Conservation (phyloP, 31 red algal species). For the Asparagopsis taxiformis region DNA sequence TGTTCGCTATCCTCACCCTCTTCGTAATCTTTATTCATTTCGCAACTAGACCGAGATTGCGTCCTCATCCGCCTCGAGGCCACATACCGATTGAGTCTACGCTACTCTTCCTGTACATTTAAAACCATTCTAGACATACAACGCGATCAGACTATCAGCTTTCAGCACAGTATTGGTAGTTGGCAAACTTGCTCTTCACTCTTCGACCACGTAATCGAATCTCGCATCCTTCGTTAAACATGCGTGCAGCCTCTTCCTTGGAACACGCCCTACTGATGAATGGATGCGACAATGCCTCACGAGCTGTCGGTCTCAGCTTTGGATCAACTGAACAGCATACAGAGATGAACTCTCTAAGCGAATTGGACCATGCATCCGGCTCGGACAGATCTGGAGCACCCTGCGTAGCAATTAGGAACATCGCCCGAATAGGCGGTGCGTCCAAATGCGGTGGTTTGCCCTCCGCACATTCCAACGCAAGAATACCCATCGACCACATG, state of each 20-base stretch:
- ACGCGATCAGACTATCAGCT: not conserved
- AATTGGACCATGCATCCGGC: slow-evolving; percentile 40
- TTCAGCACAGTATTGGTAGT: not conserved
- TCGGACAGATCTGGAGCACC: slow-evolving; percentile 57
- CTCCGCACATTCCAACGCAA: slow-evolving; percentile 74
- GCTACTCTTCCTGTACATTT: not conserved
- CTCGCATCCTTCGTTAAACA: slow-evolving; percentile 51
- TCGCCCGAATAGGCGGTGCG: slow-evolving; percentile 76
- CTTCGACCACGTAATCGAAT: not conserved
- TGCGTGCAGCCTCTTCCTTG: slow-evolving; percentile 25
- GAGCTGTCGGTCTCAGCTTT: slow-evolving; percentile 27
- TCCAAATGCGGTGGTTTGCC: slow-evolving; percentile 77
- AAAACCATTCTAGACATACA: not conserved
- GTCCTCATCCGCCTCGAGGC: too few species aligned
- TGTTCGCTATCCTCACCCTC: too few species aligned
- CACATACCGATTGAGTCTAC: too few species aligned
- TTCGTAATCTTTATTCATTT: too few species aligned
- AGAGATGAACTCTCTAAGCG: slow-evolving; percentile 57
- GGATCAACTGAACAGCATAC: slow-evolving; percentile 34
- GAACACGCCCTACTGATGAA: slow-evolving; percentile 63
- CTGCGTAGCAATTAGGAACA: slow-evolving; percentile 90
- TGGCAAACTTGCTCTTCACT: not conserved
- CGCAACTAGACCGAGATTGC: too few species aligned
- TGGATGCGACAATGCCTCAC: slow-evolving; percentile 59
- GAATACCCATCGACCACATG: slow-evolving; percentile 83